Conservation (phyloP, 2,329 filamentous ascomycete genomes). For the Sclerotinia subarctica region DNA sequence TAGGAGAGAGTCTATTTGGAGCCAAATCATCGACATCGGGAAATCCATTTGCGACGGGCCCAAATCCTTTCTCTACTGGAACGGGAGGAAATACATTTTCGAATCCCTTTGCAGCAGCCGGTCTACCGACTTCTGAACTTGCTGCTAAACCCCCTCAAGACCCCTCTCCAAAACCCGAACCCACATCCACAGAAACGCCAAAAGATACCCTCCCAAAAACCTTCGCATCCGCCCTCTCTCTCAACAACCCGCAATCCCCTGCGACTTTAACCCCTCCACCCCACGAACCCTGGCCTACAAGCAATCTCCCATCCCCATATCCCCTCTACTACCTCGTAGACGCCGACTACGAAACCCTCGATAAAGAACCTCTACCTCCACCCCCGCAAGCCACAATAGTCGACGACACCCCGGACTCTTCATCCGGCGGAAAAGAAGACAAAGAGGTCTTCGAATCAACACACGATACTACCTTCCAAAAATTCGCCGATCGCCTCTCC, state of each 20-base stretch:
- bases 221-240: slow-evolving; percentile 73
- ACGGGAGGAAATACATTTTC: slow-evolving; percentile 45
- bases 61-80: slow-evolving; percentile 63
- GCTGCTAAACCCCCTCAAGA: slow-evolving; percentile 45
- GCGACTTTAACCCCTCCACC: slow-evolving; percentile 39
- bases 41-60: slow-evolving; percentile 55
- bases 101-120: slow-evolving; percentile 47
- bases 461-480: slow-evolving; percentile 74
- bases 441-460: slow-evolving; percentile 69
- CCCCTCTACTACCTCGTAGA: slow-evolving; percentile 76
- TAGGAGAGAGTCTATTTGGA: slow-evolving; percentile 71
- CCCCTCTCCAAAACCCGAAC: slow-evolving; percentile 20
- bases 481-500: slow-evolving; percentile 72
- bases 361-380: slow-evolving; percentile 52
- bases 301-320: slow-evolving; percentile 67
- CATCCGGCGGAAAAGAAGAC: slow-evolving; percentile 54
- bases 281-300: slow-evolving; percentile 72
- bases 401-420: slow-evolving; percentile 45
- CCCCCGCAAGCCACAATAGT: slow-evolving; percentile 47
- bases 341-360: slow-evolving; percentile 87
- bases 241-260: slow-evolving; percentile 53
- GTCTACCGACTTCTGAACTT: slow-evolving; percentile 30
- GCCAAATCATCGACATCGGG: slow-evolving; percentile 46
- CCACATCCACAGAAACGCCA: slow-evolving; percentile 7
- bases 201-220: slow-evolving; percentile 50